Percentiles rank a stretch among this genome's conserved stretches.
Evolutionary conservation across 2,329 filamentous ascomycete species (phyloP).

Genomic region (Ascochyta viciae-villosae): DNA sequence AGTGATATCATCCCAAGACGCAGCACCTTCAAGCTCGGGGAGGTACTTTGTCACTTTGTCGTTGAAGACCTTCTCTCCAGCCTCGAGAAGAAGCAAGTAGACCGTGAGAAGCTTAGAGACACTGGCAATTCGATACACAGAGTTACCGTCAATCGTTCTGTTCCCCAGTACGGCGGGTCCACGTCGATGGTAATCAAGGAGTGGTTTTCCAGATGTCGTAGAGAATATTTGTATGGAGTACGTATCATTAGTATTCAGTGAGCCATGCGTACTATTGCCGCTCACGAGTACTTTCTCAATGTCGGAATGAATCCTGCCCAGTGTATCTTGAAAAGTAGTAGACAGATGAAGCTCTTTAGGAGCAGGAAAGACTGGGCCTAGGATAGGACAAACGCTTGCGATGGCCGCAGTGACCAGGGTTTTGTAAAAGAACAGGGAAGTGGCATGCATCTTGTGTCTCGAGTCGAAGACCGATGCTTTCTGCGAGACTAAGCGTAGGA

Average conservation of each 20-base stretch:
- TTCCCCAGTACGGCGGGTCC: constrained; percentile 10
- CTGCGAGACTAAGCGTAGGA: not conserved
- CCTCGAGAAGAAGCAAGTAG: constrained; percentile 47
- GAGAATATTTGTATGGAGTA: constrained; percentile 25
- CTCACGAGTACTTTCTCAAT: constrained; percentile 11
- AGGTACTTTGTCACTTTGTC: constrained; percentile 37
- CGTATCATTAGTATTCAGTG: constrained; percentile 12
- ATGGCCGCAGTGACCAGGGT: not conserved
- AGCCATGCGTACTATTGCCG: constrained; percentile 16
- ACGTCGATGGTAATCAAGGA: constrained; percentile 21
- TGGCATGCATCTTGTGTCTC: not conserved
- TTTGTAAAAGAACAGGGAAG: not conserved
- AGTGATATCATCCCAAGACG: constrained; percentile 46
- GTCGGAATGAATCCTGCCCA: not conserved
- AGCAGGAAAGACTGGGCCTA: constrained; percentile 18
- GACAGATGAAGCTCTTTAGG: constrained; percentile 4
- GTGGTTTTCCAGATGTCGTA: not conserved
- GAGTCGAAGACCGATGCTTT: not conserved
- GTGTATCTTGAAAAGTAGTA: constrained; percentile 1
- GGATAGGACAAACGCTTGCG: constrained; percentile 14
- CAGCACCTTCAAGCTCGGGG: constrained; percentile 32
- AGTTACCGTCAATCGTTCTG: constrained; percentile 44
- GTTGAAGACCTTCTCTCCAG: constrained; percentile 47
- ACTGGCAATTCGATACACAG: constrained; percentile 54
- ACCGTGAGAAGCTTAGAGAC: constrained; percentile 51